Evolutionary conservation across 1,284 basidiomycete genomes (phyloP), one percentile per base, ranked within the genome.

Genomic region (Ceratobasidium sp.): DNA sequence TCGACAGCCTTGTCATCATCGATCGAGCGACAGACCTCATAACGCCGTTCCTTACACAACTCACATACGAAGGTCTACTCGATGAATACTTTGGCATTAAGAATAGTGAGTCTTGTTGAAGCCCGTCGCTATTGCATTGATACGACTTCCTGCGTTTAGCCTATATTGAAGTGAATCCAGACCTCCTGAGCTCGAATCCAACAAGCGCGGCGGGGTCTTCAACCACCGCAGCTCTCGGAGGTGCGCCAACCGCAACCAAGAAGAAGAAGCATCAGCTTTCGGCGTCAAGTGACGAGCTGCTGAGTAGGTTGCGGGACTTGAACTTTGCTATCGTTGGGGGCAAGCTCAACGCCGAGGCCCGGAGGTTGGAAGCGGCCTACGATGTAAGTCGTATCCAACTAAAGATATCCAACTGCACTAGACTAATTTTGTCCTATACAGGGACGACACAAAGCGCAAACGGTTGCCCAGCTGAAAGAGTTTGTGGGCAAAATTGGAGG

Each of bases 41-140:
- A 69, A 98, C 97, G 0, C 96, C 97, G 0, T 87, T 99, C 71
- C 90, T 97, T 59, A 99, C 97, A 0, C 97, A 99, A 80, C 85
- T 99, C 72, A 99, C 98, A 0, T 99, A 99, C 80, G 93, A 98
- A 81, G 98, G 98, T 19, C 90, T 99, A 54, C 87, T 99, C n/a
- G 97, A 99, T 80, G 98, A 99, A 81, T 85, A 96, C 53, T 86
- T 98, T 57, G 95, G 95, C 0, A 92, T 99, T 77, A 92, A 89
- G 82, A 95, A 98, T 79, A 93, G 96, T 94, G 78, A 72, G 91
- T 82, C 7, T 7, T 27, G 36, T 45, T 17, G 6, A 57, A 51
- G 44, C 59, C 8, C 11, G 27, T 9, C 0, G 22, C 36, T n/a
- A 31, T 2, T 29, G 1, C 29, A 22, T 74, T 59, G 24, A 78